A percentile compares a stretch with the other conserved stretches of the same genome.
Conservation (phyloP, 371 early-diverging fungal species). For the Modicella reniformis region DNA sequence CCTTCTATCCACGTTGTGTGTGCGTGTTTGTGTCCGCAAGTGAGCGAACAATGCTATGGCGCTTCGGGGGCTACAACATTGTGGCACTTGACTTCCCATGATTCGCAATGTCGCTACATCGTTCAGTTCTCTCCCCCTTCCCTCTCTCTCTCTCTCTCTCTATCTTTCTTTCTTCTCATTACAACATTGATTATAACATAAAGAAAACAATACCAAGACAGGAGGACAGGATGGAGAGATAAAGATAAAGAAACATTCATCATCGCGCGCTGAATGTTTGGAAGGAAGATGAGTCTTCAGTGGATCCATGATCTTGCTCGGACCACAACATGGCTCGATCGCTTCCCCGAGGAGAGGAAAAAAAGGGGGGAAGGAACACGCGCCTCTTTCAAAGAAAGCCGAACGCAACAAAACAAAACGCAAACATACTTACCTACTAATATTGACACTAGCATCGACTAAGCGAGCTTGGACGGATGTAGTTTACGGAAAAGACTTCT, state of each 20-base stretch:
- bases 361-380: not conserved
- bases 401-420: not conserved
- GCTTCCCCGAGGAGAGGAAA: not conserved
- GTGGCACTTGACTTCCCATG: no score
- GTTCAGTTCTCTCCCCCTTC: no score
- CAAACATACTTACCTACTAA: not conserved
- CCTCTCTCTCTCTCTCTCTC: no score
- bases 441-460: no score
- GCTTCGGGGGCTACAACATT: no score
- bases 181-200: not conserved
- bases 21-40: not conserved
- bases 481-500: no score
- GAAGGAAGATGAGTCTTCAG: not conserved
- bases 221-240: not conserved
- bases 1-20: not conserved
- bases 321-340: constrained; percentile 1
- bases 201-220: no score
- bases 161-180: not conserved
- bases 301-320: constrained; percentile 7
- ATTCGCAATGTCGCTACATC: no score
- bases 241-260: not conserved
- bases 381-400: not conserved
- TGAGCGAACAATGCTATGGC: no score
- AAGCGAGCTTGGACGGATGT: no score
- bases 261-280: no score